These are phyloP conservation scores for Nicotiana tomentosiformis DNA, from an alignment of 257 asterid genomes.

Conservation along the genomic window DNA sequence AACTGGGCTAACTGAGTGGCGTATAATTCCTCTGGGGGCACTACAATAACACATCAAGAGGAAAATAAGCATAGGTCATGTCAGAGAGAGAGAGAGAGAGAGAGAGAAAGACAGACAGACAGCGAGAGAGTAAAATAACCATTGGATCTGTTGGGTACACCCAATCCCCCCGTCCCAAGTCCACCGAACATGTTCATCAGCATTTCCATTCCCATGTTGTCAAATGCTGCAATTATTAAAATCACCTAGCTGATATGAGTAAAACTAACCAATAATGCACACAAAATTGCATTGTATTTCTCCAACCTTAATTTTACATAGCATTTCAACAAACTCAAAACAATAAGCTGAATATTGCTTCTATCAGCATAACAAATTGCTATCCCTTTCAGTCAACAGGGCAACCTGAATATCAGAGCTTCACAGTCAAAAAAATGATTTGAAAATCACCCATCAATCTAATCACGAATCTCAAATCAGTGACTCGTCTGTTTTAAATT, in stretches of 20 bases:
- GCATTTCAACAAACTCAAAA: neutral
- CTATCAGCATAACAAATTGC: neutral
- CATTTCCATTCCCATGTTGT: constrained; percentile 24
- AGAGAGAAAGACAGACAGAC: neutral
- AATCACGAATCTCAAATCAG: neutral
- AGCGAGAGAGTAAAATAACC: constrained; percentile 10
- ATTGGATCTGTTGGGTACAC: constrained; percentile 21
- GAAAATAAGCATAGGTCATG: neutral
- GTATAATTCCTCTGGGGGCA: constrained; percentile 38
- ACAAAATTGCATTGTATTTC: neutral
- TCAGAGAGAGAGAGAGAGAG: neutral
- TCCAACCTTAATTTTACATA: neutral
- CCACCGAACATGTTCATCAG: constrained; percentile 42
- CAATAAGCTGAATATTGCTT: neutral
- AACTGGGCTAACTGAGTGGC: constrained; percentile 37
- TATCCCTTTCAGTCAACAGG: neutral
- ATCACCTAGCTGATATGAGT: neutral
- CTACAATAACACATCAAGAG: constrained; percentile 15
- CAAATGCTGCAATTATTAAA: neutral
- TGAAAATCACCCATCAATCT: neutral
- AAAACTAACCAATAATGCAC: neutral
- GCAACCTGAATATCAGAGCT: neutral
- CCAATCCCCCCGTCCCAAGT: constrained; percentile 35
- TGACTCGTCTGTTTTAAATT: neutral
- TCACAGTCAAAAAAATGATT: neutral